Base-by-base conservation (phyloP, 306 rosid species). In the Cucurbita argyrosperma region DNA sequence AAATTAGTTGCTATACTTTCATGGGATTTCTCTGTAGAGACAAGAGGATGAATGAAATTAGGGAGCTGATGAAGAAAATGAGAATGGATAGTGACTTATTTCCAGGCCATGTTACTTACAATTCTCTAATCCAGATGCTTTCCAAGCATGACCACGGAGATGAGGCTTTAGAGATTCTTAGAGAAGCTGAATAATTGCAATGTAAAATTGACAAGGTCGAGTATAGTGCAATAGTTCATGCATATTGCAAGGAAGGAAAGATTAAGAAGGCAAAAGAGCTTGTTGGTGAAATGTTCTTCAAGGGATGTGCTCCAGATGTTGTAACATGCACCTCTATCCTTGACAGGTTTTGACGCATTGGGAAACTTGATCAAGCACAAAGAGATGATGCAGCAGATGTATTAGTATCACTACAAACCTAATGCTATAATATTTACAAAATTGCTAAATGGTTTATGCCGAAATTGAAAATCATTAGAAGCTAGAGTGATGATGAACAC, bases 91-190 rank as follows among this genome's bases (percentile, higher is more conserved):
- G 87, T 83, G 83, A 82, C 65, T 79, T 90, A 75, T 60, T 85
- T 42, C 90, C 88, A 3, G 97, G 91, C 71, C 95, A 88, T 62
- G 95, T 94, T 83, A 90, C 97, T 60, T 90, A 89, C 69, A 88
- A 86, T 81, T 86, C 86, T 43, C 83, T 90, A 54, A 88, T 90
- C 69, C 97, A 89, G 55, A 23, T 76, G 71, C 90, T 89, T 72
- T 84, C 90, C 4, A 94, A 88, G 85, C 88, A 90, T 69, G 92
- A 89, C 3, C 88, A 88, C 60, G 90, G 89, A 43, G 90, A 88
- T 26, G 91, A 85, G 76, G 95, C 98, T 67, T 81, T 86, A 70
- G 75, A 78, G 57, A 83, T 86, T 82, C 76, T 94, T 66, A 88
- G 85, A 82, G 97, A 90, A 82, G 96, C 92, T 6, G 89, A 93